Base-by-base conservation (phyloP, 2,329 filamentous ascomycete genomes). In the Aspergillus sp. region DNA sequence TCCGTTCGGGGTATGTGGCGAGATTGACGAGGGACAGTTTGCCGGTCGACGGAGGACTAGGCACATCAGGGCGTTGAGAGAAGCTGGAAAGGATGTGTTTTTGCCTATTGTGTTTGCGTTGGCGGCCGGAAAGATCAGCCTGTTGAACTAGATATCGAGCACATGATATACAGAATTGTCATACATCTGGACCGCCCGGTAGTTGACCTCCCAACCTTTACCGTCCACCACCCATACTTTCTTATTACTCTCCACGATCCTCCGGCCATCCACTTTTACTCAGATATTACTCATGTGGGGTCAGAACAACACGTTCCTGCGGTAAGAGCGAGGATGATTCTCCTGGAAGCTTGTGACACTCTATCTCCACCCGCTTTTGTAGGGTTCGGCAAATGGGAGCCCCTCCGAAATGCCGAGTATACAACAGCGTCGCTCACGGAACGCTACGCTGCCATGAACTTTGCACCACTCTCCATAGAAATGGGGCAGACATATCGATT, bases 121-220 rank as follows among this genome's bases (percentile, higher is more conserved):
- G 48, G 66, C 65, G 7, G 67, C 63, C 13, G 72, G 72, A 4
- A 68, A 66, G 41, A 70, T 74, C 22, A 74, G 68, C 52, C 53
- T 75, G 32, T 47, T 70, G 13, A 73, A 72, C 47, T 69, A 61
- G 46, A 50, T 38, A 6, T 12, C 19, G 10, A 5, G 20, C 20
- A 30, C 4, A 9, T 30, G 12, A 12, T 30, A 22, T 22, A 22
- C 20, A 30, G 25, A 12, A 30, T 30, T 4, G 10, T 30, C 9
- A 30, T 30, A 30, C 25, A 30, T 30, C 25, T 12, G 10, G 4
- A 10, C 25, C 25, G 25, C 10, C 25, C 25, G 25, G 25, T 30
- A 30, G 25, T 30, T 30, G 10, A 30, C 1, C 10, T 30, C 10
- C 10, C 25, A 30, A 12, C 25, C 12, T 30, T 12, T 30, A 30